Percentiles rank a stretch among this genome's conserved stretches.
These are phyloP conservation scores for Thozetella sp. DNA, from an alignment of 495 filamentous ascomycete species.

Conservation along the genomic window DNA sequence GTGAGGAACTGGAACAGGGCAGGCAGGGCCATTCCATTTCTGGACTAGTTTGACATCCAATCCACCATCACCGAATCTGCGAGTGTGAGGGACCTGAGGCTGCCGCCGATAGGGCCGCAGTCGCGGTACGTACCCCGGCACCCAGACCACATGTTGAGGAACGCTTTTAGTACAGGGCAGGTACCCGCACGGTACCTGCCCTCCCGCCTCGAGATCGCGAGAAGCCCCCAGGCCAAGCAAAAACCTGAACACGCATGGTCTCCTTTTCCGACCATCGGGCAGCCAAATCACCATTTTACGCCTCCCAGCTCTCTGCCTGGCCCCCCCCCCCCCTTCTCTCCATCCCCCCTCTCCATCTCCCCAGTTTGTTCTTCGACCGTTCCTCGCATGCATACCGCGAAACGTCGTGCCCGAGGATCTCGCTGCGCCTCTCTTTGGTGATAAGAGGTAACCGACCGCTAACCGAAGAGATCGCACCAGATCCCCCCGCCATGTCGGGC, in stretches of 20 bases:
- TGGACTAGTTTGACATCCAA: neutral
- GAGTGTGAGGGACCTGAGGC: slow-evolving; percentile 4
- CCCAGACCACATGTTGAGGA: slow-evolving; percentile 9
- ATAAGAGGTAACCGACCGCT: too few species aligned
- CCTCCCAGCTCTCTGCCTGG: too few species aligned
- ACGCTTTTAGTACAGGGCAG: slow-evolving; percentile 13
- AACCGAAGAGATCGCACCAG: too few species aligned
- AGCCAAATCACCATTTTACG: neutral
- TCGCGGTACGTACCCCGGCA: slow-evolving; percentile 15
- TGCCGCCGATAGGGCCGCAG: slow-evolving; percentile 9
- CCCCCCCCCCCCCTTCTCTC: too few species aligned
- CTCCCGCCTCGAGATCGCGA: neutral
- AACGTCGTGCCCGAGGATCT: too few species aligned
- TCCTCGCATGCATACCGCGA: too few species aligned
- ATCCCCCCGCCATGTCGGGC: too few species aligned
- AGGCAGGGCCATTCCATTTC: neutral
- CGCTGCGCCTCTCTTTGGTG: too few species aligned
- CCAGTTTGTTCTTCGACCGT: too few species aligned
- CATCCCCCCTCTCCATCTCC: too few species aligned
- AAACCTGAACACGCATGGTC: too few species aligned
- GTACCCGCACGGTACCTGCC: slow-evolving; percentile 7
- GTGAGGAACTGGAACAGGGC: slow-evolving; percentile 1
- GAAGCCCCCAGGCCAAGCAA: neutral
- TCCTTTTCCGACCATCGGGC: neutral
- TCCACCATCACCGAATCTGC: slow-evolving; percentile 3